Evolutionary conservation across 108 stramenopile genomes (phyloP).

Genomic region (Nitzschia sp.): DNA sequence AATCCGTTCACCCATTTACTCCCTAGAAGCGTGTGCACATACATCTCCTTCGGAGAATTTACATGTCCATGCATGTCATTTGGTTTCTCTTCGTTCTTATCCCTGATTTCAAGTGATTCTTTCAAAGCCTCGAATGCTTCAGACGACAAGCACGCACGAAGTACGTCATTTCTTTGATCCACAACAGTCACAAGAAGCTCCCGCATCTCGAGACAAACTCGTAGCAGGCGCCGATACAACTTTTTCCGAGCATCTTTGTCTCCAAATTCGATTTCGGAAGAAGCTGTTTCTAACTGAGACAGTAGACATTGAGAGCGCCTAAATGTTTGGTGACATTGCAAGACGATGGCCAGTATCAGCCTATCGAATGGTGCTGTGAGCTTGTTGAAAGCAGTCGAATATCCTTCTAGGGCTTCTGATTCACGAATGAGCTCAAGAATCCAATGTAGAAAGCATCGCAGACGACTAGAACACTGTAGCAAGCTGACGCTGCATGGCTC

Average conservation of each 20-base stretch:
- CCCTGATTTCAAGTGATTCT: conserved; percentile 39
- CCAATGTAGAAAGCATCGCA: conserved; percentile 80
- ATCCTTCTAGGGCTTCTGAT: conserved; percentile 67
- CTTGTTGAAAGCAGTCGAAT: conserved; percentile 62
- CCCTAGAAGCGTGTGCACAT: conserved; percentile 48
- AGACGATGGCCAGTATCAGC: conserved; percentile 61
- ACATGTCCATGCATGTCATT: neutral
- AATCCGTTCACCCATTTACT: conserved; percentile 62
- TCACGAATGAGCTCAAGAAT: conserved; percentile 74
- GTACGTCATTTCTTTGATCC: conserved; percentile 56
- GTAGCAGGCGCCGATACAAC: conserved; percentile 43
- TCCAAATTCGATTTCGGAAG: conserved; percentile 49
- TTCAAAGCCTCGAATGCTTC: conserved; percentile 57
- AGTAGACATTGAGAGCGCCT: conserved; percentile 65
- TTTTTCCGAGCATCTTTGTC: conserved; percentile 55
- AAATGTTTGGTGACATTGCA: conserved; percentile 77
- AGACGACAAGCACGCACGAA: conserved; percentile 52
- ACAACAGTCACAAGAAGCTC: conserved; percentile 70
- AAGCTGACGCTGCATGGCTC: conserved; percentile 80
- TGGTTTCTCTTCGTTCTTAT: conserved; percentile 7
- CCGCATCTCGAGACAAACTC: conserved; percentile 57
- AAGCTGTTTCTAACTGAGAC: conserved; percentile 58
- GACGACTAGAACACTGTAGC: conserved; percentile 74
- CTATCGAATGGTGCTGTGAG: conserved; percentile 64
- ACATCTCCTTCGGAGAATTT: conserved; percentile 44